A percentile compares a stretch with the other conserved stretches of the same genome.
Evolutionary conservation across 2,329 filamentous ascomycete species (phyloP).

Genomic region (Pseudocercospora pini-densiflorae): DNA sequence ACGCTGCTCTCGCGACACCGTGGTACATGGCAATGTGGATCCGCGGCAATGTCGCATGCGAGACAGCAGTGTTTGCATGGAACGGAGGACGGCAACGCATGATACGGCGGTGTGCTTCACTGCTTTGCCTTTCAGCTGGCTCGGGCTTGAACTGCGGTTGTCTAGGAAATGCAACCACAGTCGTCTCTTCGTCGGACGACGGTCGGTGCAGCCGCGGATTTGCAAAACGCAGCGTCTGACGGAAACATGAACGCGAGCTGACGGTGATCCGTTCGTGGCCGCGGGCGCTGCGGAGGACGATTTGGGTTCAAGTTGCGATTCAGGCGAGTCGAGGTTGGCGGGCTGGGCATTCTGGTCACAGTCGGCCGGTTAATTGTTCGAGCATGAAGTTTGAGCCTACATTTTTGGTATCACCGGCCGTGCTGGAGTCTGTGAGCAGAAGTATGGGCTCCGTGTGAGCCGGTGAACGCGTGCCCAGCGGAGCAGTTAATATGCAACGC

Average conservation of each 20-base stretch:
- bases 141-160: neutral
- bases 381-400: constrained; percentile 6
- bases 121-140: neutral
- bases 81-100: neutral
- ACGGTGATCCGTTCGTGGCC: neutral
- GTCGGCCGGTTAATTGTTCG: neutral
- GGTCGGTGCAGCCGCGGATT: neutral
- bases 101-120: neutral
- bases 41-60: neutral
- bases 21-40: neutral
- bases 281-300: neutral
- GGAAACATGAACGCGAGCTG: neutral
- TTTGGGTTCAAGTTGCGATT: constrained; percentile 3
- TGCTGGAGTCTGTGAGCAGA: neutral
- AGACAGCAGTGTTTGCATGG: constrained; percentile 4
- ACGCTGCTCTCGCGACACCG: neutral
- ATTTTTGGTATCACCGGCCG: constrained; percentile 4
- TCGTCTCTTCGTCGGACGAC: neutral
- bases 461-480: neutral
- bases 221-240: neutral
- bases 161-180: neutral
- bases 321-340: neutral
- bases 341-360: neutral
- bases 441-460: constrained; percentile 1
- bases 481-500: constrained; percentile 2